phyloP scores from a whole-genome alignment of 208 protist species.

The Leptomonas pyrrhocoris region DNA sequence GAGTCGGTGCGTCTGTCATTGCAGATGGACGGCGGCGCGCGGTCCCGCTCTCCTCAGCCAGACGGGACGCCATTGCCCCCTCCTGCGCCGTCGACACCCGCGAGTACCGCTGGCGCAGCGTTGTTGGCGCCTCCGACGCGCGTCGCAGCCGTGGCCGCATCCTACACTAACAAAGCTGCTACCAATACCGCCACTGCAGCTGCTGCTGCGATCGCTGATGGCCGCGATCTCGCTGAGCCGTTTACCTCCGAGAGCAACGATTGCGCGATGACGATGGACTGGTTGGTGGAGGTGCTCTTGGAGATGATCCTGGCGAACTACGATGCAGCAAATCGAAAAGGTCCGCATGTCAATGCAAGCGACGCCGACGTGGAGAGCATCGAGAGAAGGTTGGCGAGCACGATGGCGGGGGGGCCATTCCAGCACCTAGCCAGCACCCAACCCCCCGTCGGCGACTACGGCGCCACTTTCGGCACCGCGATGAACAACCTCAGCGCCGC shows the following conservation, averaged over 20 bases:
- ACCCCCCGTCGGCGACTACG: neutral
- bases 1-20: neutral
- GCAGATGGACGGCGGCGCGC: no score
- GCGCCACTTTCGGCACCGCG: neutral
- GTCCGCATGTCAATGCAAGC: neutral
- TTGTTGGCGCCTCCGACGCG: no score
- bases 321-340: neutral
- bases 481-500: neutral
- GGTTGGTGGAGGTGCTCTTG: conserved; percentile 57
- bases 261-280: conserved; percentile 60
- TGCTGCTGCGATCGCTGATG: neutral
- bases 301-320: conserved; percentile 31
- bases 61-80: no score
- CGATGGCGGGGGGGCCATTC: neutral
- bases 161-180: no score
- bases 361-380: conserved; percentile 2
- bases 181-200: neutral
- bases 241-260: conserved; percentile 43
- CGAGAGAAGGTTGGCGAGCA: neutral
- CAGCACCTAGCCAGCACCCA: neutral
- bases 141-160: no score
- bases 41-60: no score
- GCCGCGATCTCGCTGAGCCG: conserved; percentile 15
- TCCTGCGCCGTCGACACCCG: no score
- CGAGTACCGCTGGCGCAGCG: no score